Evolutionary conservation across 768 basidiomycete species (phyloP), one percentile per base, ranked within the genome.

Genomic region (Suillus luteus): DNA sequence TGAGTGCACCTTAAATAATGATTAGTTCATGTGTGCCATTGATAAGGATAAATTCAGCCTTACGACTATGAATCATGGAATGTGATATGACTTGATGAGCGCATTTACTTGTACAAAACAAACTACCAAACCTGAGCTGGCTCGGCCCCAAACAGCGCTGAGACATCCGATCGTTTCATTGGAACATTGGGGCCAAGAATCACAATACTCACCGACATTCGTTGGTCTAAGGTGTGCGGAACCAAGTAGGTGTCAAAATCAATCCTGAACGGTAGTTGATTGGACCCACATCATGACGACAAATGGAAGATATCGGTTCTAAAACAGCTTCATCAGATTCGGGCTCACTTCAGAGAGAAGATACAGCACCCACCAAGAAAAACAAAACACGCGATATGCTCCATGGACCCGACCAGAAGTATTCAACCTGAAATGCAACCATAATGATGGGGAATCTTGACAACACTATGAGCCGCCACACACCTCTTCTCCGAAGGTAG

Each of bases 321-420:
- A 52, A 17, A 55, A 33, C 49, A 55, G 17, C 46, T 15, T 19
- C 7, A 24, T 61, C 22, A 35, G 44, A 41, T 40, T 10, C 33
- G 19, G 14, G 40, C 40, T 46, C 22, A 22, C 19, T 12, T 40
- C 6, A 33, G 33, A 64, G 31, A 31, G n/a, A 63, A 33, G 33
- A 31, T 31, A 11, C 15, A 52, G 51, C 15, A 27, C 51, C 5
- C 10, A 64, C 63, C 24, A 62, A 40, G 35, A 64, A 60, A 44
- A 64, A 64, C 8, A 64, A 22, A 27, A 64, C 40, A 15, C 63
- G 63, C 31, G 63, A 64, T 10, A 54, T 14, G 6, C 37, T 64
- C 63, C 63, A 64, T 52, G 63, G 38, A 19, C 63, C 63, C n/a
- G 37, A 62, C 63, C 63, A 64, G 49, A 64, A 64, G 41, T 40